Evolutionary conservation across 2,329 filamentous ascomycete species (phyloP).

Genomic region (Diaporthe eres): DNA sequence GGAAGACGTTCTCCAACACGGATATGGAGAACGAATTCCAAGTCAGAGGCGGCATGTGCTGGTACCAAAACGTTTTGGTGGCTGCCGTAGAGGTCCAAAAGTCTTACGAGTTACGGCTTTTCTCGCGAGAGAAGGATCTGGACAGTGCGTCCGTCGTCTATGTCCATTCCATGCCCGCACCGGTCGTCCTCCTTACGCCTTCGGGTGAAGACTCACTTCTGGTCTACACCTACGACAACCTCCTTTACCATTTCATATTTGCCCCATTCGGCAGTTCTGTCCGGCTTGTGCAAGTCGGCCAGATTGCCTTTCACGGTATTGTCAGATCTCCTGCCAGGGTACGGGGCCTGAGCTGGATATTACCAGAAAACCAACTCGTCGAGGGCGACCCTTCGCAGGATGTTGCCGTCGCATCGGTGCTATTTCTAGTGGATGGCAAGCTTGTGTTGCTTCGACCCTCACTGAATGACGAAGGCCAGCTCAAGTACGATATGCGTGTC

Average conservation of each 20-base stretch:
- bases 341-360: conserved; percentile 92
- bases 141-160: conserved; percentile 82
- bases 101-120: conserved; percentile 89
- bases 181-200: conserved; percentile 89
- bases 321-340: conserved; percentile 94
- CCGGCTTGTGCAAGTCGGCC: conserved; percentile 91
- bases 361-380: conserved; percentile 89
- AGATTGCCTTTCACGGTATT: conserved; percentile 97
- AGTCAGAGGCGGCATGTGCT: conserved; percentile 96
- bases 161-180: conserved; percentile 82
- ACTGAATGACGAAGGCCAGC: conserved; percentile 82
- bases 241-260: conserved; percentile 95
- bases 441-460: conserved; percentile 92
- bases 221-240: conserved; percentile 97
- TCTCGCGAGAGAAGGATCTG: conserved; percentile 86
- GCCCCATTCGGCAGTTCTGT: conserved; percentile 77
- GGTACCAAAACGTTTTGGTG: conserved; percentile 96
- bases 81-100: conserved; percentile 90
- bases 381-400: conserved; percentile 97
- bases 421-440: conserved; percentile 98
- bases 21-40: conserved; percentile 90
- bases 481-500: conserved; percentile 99
- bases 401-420: conserved; percentile 90
- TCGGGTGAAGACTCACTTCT: conserved; percentile 95
- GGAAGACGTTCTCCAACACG: conserved; percentile 92